Evolutionary conservation across 2,329 filamentous ascomycete genomes (phyloP).

Genomic region (Leptographium galeiforme): DNA sequence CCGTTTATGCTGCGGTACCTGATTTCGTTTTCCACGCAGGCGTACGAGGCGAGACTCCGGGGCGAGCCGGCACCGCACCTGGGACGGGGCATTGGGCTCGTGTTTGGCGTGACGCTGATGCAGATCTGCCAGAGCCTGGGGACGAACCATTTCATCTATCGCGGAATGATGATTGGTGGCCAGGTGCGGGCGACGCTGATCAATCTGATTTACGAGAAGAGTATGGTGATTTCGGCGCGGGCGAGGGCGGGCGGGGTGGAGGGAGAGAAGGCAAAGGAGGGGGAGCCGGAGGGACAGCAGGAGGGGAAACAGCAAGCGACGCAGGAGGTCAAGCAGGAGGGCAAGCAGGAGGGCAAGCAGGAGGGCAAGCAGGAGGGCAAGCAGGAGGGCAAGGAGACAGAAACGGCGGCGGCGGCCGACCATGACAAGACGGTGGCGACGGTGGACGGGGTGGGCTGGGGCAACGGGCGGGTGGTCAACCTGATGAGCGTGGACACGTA

Average conservation of each 20-base stretch:
- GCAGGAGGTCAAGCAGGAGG: too few species aligned
- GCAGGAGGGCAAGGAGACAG: too few species aligned
- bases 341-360: too few species aligned
- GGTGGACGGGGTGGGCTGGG: constrained; percentile 69
- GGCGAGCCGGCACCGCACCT: constrained; percentile 49
- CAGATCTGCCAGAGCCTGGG: constrained; percentile 69
- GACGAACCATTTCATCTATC: constrained; percentile 85
- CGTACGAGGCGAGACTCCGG: constrained; percentile 50
- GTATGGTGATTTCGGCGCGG: constrained; percentile 75
- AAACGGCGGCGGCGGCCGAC: constrained; percentile 14
- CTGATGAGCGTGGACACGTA: constrained; percentile 94
- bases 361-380: constrained; percentile 9
- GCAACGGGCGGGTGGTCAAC: constrained; percentile 82
- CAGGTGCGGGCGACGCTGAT: constrained; percentile 73
- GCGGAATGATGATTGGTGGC: constrained; percentile 82
- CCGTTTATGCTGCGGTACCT: constrained; percentile 78
- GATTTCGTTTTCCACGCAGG: constrained; percentile 71
- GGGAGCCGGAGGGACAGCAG: not conserved
- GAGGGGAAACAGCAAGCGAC: constrained; percentile 10
- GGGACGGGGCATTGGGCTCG: constrained; percentile 65
- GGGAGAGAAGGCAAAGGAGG: too few species aligned
- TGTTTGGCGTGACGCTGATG: constrained; percentile 74
- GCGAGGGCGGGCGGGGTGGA: constrained; percentile 64
- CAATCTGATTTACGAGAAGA: constrained; percentile 79
- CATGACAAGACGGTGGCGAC: constrained; percentile 21